phyloP scores from a whole-genome alignment of 2,329 filamentous ascomycete genomes.

The Claviceps sp. region DNA sequence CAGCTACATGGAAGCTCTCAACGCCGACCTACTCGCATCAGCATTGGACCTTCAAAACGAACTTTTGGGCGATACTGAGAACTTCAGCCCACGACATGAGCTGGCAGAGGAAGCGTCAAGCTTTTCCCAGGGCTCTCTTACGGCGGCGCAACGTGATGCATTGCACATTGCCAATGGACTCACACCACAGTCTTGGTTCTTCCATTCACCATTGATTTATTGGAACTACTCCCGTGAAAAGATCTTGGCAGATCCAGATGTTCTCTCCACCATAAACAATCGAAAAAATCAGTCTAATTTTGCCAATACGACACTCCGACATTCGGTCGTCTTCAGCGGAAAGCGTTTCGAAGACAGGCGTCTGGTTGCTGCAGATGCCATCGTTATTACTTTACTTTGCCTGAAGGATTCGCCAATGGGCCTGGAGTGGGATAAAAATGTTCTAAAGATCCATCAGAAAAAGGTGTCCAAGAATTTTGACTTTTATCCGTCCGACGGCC shows the following conservation, averaged over 20 bases:
- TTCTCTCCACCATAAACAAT: constrained; percentile 56
- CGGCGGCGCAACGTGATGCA: constrained; percentile 34
- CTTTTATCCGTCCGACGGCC: constrained; percentile 48
- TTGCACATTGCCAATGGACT: constrained; percentile 47
- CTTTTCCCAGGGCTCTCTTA: constrained; percentile 23
- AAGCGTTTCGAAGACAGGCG: constrained; percentile 57
- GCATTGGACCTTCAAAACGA: constrained; percentile 58
- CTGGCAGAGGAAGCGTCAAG: constrained; percentile 14
- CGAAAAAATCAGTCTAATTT: constrained; percentile 47
- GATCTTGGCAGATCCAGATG: constrained; percentile 46
- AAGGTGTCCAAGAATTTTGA: constrained; percentile 43
- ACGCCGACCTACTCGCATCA: constrained; percentile 48
- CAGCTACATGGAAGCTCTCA: constrained; percentile 64
- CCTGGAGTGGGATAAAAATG: constrained; percentile 49
- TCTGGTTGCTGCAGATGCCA: constrained; percentile 58
- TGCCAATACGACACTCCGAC: constrained; percentile 60
- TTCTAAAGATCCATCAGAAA: constrained; percentile 38
- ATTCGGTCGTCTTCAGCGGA: constrained; percentile 72
- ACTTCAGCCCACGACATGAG: constrained; percentile 36
- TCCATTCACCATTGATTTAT: constrained; percentile 71
- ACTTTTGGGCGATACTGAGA: constrained; percentile 46
- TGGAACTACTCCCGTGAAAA: constrained; percentile 54
- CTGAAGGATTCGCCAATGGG: constrained; percentile 50
- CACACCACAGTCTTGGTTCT: constrained; percentile 56
- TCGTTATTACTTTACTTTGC: constrained; percentile 67